These are phyloP conservation scores for Dendrostoma leiphaemia DNA, from an alignment of 2,329 filamentous ascomycete genomes.

Conservation along the genomic window DNA sequence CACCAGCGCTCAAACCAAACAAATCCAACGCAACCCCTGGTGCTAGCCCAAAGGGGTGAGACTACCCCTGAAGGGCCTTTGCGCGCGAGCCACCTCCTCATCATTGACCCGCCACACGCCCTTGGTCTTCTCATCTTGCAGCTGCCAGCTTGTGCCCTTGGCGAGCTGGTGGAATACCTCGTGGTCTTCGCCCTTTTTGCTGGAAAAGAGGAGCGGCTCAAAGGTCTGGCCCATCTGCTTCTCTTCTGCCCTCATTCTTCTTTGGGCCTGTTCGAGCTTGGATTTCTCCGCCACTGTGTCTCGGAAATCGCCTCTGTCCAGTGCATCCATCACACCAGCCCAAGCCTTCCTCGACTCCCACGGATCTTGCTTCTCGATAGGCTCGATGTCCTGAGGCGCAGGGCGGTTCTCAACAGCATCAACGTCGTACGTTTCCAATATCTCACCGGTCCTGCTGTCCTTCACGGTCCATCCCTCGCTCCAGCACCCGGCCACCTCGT, in stretches of 20 bases:
- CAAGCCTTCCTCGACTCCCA: slow-evolving; percentile 81
- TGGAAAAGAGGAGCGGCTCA: slow-evolving; percentile 39
- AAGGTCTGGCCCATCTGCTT: slow-evolving; percentile 44
- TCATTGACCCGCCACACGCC: slow-evolving; percentile 37
- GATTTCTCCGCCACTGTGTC: slow-evolving; percentile 69
- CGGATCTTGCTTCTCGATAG: slow-evolving; percentile 70
- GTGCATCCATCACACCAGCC: slow-evolving; percentile 71
- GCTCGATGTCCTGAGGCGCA: slow-evolving; percentile 35
- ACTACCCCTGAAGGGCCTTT: slow-evolving; percentile 32
- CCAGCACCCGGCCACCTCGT: slow-evolving; percentile 40
- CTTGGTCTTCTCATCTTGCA: slow-evolving; percentile 34
- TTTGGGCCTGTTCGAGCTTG: slow-evolving; percentile 78
- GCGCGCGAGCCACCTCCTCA: slow-evolving; percentile 19
- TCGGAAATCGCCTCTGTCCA: slow-evolving; percentile 74
- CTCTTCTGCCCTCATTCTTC: slow-evolving; percentile 70
- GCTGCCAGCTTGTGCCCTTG: slow-evolving; percentile 27
- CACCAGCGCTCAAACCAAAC: slow-evolving; percentile 22
- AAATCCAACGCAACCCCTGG: neutral
- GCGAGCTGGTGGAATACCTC: slow-evolving; percentile 31
- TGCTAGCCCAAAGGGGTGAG: slow-evolving; percentile 30
- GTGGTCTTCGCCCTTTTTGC: slow-evolving; percentile 25
- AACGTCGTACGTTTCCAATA: slow-evolving; percentile 35
- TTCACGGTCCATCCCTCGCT: slow-evolving; percentile 38
- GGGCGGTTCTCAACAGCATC: slow-evolving; percentile 32
- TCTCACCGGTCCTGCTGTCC: slow-evolving; percentile 30